Conservation (phyloP, 306 rosid species). For the Cucumis sativus region DNA sequence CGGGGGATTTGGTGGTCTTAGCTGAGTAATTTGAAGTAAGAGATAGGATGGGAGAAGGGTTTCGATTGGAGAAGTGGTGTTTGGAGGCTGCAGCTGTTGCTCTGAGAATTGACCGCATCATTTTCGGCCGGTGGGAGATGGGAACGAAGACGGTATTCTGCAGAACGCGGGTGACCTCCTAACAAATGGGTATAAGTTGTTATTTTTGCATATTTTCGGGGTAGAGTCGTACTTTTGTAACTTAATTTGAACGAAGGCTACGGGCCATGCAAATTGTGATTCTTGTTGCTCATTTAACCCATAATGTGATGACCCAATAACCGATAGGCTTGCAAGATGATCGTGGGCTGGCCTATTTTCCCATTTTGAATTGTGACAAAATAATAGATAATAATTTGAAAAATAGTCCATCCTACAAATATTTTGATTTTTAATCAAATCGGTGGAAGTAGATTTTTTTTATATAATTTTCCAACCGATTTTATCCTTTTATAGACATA, state of each 20-base stretch:
- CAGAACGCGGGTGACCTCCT: neutral
- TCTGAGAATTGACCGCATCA: slow-evolving; percentile 42
- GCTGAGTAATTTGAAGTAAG: slow-evolving; percentile 26
- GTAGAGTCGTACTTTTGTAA: neutral
- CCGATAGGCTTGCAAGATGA: neutral
- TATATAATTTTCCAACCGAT: too few species aligned
- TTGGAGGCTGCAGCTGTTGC: slow-evolving; percentile 28
- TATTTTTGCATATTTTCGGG: neutral
- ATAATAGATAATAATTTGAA: too few species aligned
- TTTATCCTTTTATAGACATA: too few species aligned
- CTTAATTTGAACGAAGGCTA: neutral
- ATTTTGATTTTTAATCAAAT: too few species aligned
- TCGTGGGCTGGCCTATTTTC: neutral
- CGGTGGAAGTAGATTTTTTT: too few species aligned
- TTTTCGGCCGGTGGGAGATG: slow-evolving; percentile 9
- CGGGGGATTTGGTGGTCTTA: slow-evolving; percentile 23
- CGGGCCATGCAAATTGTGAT: neutral
- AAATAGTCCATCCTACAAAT: too few species aligned
- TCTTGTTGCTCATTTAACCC: neutral
- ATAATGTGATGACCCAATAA: neutral
- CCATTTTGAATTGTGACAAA: too few species aligned
- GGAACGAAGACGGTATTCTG: slow-evolving; percentile 13
- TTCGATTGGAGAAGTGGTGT: slow-evolving; percentile 15
- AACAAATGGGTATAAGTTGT: neutral
- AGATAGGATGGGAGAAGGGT: slow-evolving; percentile 9